A percentile compares a stretch with the other conserved stretches of the same genome.
phyloP scores from a whole-genome alignment of 495 filamentous ascomycete species.

The Bathelium albidoporum region DNA sequence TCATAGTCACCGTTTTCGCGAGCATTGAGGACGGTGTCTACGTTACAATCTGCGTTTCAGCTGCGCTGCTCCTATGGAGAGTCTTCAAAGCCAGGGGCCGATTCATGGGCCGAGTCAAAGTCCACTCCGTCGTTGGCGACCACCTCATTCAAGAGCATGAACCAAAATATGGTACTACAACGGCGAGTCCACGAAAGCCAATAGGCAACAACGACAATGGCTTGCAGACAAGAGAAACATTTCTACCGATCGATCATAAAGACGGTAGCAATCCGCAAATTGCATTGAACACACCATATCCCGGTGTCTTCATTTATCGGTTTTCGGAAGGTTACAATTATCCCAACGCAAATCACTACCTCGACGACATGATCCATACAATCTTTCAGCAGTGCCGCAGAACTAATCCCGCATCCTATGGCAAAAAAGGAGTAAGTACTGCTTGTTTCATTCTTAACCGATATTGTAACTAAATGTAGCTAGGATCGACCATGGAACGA shows the following conservation, averaged over 20 bases:
- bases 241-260: conserved; percentile 76
- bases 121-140: conserved; percentile 83
- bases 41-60: conserved; percentile 63
- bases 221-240: conserved; percentile 54
- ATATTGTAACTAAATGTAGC: not conserved
- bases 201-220: conserved; percentile 21
- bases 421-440: conserved; percentile 44
- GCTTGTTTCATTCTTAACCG: not conserved
- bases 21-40: conserved; percentile 92
- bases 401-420: conserved; percentile 56
- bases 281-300: conserved; percentile 68
- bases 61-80: conserved; percentile 73
- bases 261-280: conserved; percentile 89
- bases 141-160: conserved; percentile 57
- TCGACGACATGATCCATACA: conserved; percentile 63
- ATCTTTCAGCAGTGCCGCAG: conserved; percentile 71
- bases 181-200: not conserved
- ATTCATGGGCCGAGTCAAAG: conserved; percentile 79
- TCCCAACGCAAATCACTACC: conserved; percentile 84
- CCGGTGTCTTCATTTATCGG: conserved; percentile 94
- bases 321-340: conserved; percentile 97
- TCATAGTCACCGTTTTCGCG: conserved; percentile 79
- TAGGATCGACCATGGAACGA: conserved; percentile 93
- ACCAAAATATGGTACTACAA: conserved; percentile 13
- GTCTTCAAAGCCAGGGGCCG: conserved; percentile 74